These are phyloP conservation scores for Melanogaster broomeanus DNA, from an alignment of 768 basidiomycete species.

Conservation along the genomic window DNA sequence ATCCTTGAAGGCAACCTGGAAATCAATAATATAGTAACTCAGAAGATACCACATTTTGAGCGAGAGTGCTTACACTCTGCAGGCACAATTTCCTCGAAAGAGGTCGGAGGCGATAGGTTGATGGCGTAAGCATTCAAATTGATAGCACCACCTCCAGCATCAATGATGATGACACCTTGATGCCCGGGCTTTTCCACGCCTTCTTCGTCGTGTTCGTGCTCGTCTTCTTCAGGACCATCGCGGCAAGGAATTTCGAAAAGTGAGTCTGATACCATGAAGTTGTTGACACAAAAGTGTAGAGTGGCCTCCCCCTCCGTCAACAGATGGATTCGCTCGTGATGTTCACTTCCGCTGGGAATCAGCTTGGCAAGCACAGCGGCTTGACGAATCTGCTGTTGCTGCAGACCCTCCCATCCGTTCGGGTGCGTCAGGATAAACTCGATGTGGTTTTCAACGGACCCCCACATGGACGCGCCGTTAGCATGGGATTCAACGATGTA, in stretches of 20 bases:
- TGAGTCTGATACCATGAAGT: slow-evolving; percentile 37
- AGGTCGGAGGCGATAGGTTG: slow-evolving; percentile 13
- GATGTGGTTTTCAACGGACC: slow-evolving; percentile 8
- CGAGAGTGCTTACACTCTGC: slow-evolving; percentile 23
- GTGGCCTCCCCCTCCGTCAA: slow-evolving; percentile 26
- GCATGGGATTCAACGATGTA: slow-evolving; percentile 19
- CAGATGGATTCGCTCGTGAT: slow-evolving; percentile 18
- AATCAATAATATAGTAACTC: background rate
- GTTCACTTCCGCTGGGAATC: slow-evolving; percentile 8
- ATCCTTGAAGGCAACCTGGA: slow-evolving; percentile 40
- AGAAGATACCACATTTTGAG: background rate
- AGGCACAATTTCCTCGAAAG: slow-evolving; percentile 35
- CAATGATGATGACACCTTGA: slow-evolving; percentile 41
- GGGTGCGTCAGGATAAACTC: slow-evolving; percentile 27
- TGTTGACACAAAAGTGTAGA: slow-evolving; percentile 40
- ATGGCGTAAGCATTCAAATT: slow-evolving; percentile 38
- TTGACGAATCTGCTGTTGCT: too few species aligned
- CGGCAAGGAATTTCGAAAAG: slow-evolving; percentile 8
- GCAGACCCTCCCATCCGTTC: slow-evolving; percentile 35
- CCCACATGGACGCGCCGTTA: slow-evolving; percentile 21
- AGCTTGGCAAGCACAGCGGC: slow-evolving; percentile 24
- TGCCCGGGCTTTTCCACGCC: slow-evolving; percentile 17
- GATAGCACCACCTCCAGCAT: slow-evolving; percentile 41
- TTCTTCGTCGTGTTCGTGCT: background rate
- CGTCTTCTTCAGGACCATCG: background rate